Percentiles rank a stretch among this genome's conserved stretches.
Evolutionary conservation across 768 basidiomycete genomes (phyloP).

Genomic region (Agrocybe chaxingu): DNA sequence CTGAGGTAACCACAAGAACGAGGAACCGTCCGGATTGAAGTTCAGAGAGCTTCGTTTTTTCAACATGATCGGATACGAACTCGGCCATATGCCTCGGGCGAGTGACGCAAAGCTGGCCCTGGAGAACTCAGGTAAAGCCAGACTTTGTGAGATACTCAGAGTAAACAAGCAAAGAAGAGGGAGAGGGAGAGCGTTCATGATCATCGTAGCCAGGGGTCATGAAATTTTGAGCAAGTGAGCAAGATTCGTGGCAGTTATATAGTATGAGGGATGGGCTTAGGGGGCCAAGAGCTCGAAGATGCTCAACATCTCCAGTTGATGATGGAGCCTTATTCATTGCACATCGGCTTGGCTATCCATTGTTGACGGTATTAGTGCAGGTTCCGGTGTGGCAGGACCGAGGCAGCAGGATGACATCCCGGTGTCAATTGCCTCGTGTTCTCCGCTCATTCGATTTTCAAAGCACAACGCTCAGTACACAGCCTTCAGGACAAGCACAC

Average conservation of each 20-base stretch:
- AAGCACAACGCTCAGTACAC: too few relatives aligned
- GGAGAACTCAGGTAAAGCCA: background rate
- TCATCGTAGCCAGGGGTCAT: background rate
- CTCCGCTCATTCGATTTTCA: too few relatives aligned
- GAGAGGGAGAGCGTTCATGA: background rate
- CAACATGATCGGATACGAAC: background rate
- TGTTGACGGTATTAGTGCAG: too few relatives aligned
- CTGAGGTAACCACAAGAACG: constrained; percentile 61
- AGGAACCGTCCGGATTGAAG: constrained; percentile 42
- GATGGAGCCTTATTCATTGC: too few relatives aligned
- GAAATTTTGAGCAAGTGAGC: background rate
- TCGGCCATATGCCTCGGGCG: background rate
- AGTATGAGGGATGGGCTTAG: too few relatives aligned
- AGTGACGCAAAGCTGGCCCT: background rate
- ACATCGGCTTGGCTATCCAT: too few relatives aligned
- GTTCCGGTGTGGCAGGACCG: too few relatives aligned
- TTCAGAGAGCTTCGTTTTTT: constrained; percentile 29
- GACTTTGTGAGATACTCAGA: background rate
- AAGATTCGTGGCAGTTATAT: background rate
- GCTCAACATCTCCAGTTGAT: too few relatives aligned
- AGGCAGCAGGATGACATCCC: too few relatives aligned
- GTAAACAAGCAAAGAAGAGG: background rate
- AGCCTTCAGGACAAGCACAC: too few relatives aligned
- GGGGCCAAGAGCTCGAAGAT: too few relatives aligned
- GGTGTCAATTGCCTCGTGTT: too few relatives aligned